Evolutionary conservation across 1,284 basidiomycete species (phyloP).

Genomic region (Cryptococcus sp.): DNA sequence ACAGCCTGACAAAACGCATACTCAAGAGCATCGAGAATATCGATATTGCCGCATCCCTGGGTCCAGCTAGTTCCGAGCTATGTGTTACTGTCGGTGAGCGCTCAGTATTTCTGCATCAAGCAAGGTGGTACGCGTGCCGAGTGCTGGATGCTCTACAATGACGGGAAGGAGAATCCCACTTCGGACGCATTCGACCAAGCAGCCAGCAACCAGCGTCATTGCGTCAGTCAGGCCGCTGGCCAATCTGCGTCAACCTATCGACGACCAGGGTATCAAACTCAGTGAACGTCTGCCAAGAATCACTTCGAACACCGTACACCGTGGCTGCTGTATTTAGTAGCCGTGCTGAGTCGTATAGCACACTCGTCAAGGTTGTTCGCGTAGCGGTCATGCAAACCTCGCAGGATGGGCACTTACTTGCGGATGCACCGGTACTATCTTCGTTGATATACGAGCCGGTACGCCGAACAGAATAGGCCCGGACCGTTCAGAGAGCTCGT

Average conservation of each 20-base stretch:
- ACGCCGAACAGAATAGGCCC: not conserved
- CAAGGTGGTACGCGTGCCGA: conserved; percentile 19
- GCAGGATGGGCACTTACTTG: conserved; percentile 2
- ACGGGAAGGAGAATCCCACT: too few species aligned
- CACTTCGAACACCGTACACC: too few species aligned
- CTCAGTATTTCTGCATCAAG: not conserved
- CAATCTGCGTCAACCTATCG: too few species aligned
- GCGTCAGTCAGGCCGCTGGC: too few species aligned
- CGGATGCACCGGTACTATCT: conserved; percentile 13
- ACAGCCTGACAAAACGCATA: conserved; percentile 27
- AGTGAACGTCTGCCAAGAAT: too few species aligned
- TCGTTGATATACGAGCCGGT: not conserved
- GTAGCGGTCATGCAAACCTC: too few species aligned
- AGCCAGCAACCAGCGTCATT: too few species aligned
- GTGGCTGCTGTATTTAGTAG: too few species aligned
- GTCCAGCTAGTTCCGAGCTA: conserved; percentile 2
- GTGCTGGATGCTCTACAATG: conserved; percentile 8
- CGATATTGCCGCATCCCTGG: conserved; percentile 15
- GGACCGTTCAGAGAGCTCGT: conserved; percentile 4
- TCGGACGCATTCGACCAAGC: too few species aligned
- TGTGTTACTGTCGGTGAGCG: not conserved
- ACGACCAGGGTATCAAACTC: too few species aligned
- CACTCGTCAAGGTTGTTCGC: not conserved
- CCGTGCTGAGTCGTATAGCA: too few species aligned
- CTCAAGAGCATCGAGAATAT: conserved; percentile 39